Evolutionary conservation across 169 alveolate species (phyloP), one percentile per base, ranked within the genome.

Genomic region (Plasmodium yoelii): DNA sequence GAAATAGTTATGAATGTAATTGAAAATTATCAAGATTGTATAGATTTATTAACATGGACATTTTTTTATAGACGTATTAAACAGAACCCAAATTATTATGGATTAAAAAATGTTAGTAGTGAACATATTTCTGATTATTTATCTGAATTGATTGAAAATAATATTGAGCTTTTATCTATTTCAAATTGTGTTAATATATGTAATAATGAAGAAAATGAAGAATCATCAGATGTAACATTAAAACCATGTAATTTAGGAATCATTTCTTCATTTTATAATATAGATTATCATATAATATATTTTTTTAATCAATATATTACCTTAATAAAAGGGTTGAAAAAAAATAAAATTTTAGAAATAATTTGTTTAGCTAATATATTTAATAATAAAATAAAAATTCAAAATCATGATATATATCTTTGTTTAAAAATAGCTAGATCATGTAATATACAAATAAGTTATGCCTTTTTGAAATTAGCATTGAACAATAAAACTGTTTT

Each of bases 1-100:
- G 99, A 98, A 92, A 97, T 99, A 7, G 99, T 98, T 18, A 95
- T 97, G 93, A 98, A 97, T 64, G 97, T 97, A 42, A 95, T 99
- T 60, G 98, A 97, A 60, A 97, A 95, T 82, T 98, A 97, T 86
- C 99, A 98, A 88, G 99, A 98, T 86, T 98, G 99, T 18, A 96
- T 99, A 13, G 99, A 99, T 91, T 99, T 99, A 99, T 95, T 99
- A 34, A 98, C 99, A 26, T 99, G 99, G 99, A 97, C 99, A 19
- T 98, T 98, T 91, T 96, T 97, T 96, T 99, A 99, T 93, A 93
- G 99, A 72, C 95, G 99, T 77, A 95, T 99, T 15, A 93, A 99
- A 12, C 96, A 96, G 95, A 99, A 99, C 92, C 99, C 99, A 1
- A 98, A 98, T 90, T 99, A 98, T 97, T 99, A 98, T 93, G 99